Base-by-base conservation (phyloP, 768 basidiomycete species). In the Paxillus rubicundulus region DNA sequence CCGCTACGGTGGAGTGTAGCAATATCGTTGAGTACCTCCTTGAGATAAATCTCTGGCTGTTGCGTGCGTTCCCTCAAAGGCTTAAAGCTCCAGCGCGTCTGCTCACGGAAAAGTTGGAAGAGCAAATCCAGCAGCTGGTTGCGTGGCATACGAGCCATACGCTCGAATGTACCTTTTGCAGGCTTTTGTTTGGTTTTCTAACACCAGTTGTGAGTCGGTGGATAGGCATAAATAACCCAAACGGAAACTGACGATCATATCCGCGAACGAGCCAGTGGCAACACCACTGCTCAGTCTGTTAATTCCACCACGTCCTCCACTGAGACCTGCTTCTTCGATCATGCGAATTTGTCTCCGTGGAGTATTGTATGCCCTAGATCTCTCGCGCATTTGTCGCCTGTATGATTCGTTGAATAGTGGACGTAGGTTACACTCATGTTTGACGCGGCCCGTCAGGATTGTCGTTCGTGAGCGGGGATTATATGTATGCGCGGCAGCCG, bases 61-160 rank as follows among this genome's bases (percentile, higher is more conserved):
- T 91, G 86, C 0, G 89, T 89, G 56, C 80, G 82, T 62, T 91
- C 87, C 39, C 89, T 82, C 49, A 93, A 72, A 2, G 80, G 73
- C 57, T 85, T 86, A 66, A 93, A 84, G 52, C 82, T 76, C 93
- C 93, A 98, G 46, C 83, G 84, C n/a, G 85, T 80, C 40, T 79
- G 79, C 54, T 92, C 84, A 53, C 82, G 79, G 76, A 95, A 98
- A 6, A 85, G 75, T 2, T 71, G 60, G 71, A 95, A 95, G 38
- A 97, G 77, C 49, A 86, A 72, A 67, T 97, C 92, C 68, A 92
- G 77, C 8, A 97, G 80, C 64, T 95, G 88, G 71, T 92, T 88
- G 49, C 87, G 79, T 6, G 92, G 91, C 72, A 97, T 85, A 66
- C 94, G 89, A n/a, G 89, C 86, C 82, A 90, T 88, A 59, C 89